Evolutionary conservation across 2,329 filamentous ascomycete species (phyloP).

Genomic region (Orbilia quercus): DNA sequence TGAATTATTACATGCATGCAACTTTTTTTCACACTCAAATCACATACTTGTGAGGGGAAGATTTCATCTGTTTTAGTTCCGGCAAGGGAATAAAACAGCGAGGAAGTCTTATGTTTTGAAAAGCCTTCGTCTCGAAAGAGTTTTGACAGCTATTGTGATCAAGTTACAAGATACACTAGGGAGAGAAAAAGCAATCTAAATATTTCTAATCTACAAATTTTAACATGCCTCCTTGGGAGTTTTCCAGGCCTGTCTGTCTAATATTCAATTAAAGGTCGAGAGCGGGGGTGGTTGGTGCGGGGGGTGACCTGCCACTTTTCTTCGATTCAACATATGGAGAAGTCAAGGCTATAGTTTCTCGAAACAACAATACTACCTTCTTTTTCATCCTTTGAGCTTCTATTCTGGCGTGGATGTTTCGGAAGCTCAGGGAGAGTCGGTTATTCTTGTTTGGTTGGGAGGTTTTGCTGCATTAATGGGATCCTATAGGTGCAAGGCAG

Average conservation of each 20-base stretch:
- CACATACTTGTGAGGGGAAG: slow-evolving; percentile 18
- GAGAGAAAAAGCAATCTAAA: slow-evolving; percentile 11
- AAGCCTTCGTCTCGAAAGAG: neutral
- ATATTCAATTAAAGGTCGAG: slow-evolving; percentile 18
- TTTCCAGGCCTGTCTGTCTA: slow-evolving; percentile 13
- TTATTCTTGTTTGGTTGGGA: slow-evolving; percentile 20
- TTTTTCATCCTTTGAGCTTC: slow-evolving; percentile 23
- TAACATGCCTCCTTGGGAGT: neutral
- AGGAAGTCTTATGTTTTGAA: slow-evolving; percentile 1
- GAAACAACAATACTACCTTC: slow-evolving; percentile 29
- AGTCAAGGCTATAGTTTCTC: slow-evolving; percentile 48
- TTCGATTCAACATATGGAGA: slow-evolving; percentile 19
- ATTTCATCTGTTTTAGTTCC: slow-evolving; percentile 4
- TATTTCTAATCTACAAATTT: neutral
- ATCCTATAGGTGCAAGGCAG: neutral
- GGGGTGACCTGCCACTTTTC: slow-evolving; percentile 46
- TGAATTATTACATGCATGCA: slow-evolving; percentile 56
- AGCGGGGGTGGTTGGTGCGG: slow-evolving; percentile 42
- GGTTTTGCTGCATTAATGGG: slow-evolving; percentile 10
- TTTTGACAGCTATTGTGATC: neutral
- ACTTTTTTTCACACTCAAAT: slow-evolving; percentile 49
- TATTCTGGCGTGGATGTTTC: slow-evolving; percentile 19
- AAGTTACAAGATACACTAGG: neutral
- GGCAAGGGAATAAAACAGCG: neutral
- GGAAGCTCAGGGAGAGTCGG: neutral